Evolutionary conservation across 1,139 yeast species (phyloP).

Genomic region (Debaryomyces subglobosus): DNA sequence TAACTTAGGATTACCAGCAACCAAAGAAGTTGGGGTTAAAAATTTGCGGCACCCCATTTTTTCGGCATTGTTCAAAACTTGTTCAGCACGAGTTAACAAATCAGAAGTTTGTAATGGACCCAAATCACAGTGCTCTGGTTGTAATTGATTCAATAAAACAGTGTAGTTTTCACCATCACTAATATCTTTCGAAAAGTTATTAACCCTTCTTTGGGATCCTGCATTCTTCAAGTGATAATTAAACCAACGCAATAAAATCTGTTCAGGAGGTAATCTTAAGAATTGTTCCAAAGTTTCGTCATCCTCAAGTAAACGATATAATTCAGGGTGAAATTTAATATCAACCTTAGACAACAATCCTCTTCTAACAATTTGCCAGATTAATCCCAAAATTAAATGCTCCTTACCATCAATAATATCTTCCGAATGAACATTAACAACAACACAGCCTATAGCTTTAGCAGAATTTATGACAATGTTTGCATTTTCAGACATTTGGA

Average conservation of each 20-base stretch:
- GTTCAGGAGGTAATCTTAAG: conserved; percentile 95
- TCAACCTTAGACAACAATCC: conserved; percentile 94
- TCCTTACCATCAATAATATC: conserved; percentile 97
- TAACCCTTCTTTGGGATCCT: conserved; percentile 83
- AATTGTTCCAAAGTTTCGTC: conserved; percentile 98
- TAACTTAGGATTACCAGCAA: conserved; percentile 95
- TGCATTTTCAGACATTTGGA: conserved; percentile 96
- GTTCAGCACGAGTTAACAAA: conserved; percentile 80
- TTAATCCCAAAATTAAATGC: conserved; percentile 90
- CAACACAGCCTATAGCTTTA: conserved; percentile 97
- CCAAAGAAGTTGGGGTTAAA: conserved; percentile 88
- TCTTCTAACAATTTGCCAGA: conserved; percentile 98
- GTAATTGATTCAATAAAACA: conserved; percentile 81
- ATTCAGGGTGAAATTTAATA: conserved; percentile 93
- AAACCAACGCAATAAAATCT: conserved; percentile 95
- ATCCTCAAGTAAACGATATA: conserved; percentile 90
- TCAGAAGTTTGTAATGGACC: conserved; percentile 80
- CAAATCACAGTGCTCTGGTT: conserved; percentile 79
- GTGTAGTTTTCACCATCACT: conserved; percentile 96
- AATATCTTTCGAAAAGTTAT: conserved; percentile 85
- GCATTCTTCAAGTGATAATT: conserved; percentile 95
- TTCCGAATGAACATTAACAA: conserved; percentile 95
- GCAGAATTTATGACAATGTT: conserved; percentile 97
- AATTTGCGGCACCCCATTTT: conserved; percentile 91
- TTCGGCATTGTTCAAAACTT: conserved; percentile 83